These are phyloP conservation scores for Rhamnella rubrinervis DNA, from an alignment of 331 rosid species.

Conservation along the genomic window DNA sequence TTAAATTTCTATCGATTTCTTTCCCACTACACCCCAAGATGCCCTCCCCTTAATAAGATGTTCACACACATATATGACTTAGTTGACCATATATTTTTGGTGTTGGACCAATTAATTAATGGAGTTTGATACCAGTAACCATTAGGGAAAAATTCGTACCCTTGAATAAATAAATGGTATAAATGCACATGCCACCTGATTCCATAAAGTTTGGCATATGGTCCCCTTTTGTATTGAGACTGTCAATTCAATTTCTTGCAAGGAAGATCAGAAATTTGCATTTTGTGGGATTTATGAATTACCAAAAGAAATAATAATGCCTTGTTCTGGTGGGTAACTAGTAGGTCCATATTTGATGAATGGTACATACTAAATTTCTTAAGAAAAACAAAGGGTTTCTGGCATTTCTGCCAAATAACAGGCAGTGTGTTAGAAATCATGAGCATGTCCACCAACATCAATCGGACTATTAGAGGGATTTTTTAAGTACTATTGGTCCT, in stretches of 20 bases:
- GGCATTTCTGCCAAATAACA: background rate
- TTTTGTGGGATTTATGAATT: no score
- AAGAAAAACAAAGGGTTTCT: no score
- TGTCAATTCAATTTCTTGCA: background rate
- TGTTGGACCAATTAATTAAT: background rate
- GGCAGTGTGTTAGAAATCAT: conserved; percentile 6
- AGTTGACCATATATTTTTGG: conserved; percentile 7
- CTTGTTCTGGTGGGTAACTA: no score
- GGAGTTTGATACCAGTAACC: conserved; percentile 3
- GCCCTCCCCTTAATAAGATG: background rate
- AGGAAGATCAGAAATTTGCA: no score
- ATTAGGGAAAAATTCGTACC: conserved; percentile 12
- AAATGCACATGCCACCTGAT: conserved; percentile 14
- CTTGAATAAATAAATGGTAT: conserved; percentile 24
- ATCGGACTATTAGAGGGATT: no score
- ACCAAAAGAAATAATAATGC: no score
- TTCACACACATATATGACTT: background rate
- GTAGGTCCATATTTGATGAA: no score
- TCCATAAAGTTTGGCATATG: conserved; percentile 17
- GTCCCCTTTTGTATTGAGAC: conserved; percentile 16
- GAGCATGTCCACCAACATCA: conserved; percentile 2
- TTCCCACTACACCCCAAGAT: no score
- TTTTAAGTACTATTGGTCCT: no score
- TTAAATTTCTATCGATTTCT: no score
- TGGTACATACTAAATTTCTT: no score